Evolutionary conservation across 306 rosid species (phyloP).

Genomic region (Casuarina glauca): DNA sequence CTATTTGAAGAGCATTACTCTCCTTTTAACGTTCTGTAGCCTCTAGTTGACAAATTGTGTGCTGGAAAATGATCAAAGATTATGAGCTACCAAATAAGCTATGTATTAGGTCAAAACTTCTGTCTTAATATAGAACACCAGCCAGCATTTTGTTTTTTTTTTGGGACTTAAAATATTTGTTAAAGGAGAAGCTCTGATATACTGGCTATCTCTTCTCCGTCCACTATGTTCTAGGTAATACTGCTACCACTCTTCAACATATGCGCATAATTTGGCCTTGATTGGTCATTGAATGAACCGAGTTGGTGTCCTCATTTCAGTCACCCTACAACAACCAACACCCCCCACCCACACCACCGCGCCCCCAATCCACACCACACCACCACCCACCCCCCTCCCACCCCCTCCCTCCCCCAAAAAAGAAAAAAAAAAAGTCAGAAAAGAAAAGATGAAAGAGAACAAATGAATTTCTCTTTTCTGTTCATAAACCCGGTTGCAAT

Average conservation of each 20-base stretch:
- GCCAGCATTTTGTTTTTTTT: constrained; percentile 1
- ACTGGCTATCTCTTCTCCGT: not conserved
- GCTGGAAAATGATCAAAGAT: not conserved
- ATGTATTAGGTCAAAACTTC: not conserved
- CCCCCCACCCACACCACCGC: not conserved
- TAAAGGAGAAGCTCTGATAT: not conserved
- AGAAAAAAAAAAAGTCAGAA: too few relatives aligned
- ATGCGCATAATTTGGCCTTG: constrained; percentile 7
- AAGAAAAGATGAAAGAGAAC: not conserved
- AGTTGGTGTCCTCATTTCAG: not conserved
- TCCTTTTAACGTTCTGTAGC: not conserved
- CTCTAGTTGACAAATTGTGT: not conserved
- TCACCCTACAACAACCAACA: not conserved
- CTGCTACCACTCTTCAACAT: not conserved
- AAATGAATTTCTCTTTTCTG: not conserved
- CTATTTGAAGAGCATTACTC: not conserved
- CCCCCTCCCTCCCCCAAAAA: too few relatives aligned
- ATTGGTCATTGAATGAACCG: not conserved
- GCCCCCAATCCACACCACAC: too few relatives aligned
- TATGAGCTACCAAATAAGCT: not conserved
- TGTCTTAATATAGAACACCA: constrained; percentile 8
- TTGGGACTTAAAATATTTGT: not conserved
- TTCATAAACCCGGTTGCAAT: constrained; percentile 20
- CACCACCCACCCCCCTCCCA: not conserved
- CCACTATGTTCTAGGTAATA: not conserved